A percentile compares a stretch with the other conserved stretches of the same genome.
phyloP scores from a whole-genome alignment of 805 yeast genomes.

The Saccharomycopsis amapae region DNA sequence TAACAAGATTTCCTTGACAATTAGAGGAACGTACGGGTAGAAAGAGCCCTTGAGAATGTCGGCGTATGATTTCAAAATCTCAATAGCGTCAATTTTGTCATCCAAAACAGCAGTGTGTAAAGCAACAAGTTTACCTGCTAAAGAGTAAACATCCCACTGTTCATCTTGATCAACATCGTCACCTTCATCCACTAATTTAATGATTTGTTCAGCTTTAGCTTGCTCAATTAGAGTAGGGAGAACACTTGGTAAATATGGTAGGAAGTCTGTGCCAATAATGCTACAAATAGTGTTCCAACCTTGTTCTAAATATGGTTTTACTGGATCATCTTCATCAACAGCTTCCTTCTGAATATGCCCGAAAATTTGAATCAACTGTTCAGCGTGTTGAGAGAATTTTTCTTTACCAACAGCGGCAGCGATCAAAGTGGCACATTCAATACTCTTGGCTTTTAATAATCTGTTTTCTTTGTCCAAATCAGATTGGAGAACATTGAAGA shows the following conservation, averaged over 20 bases:
- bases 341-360: slow-evolving; percentile 59
- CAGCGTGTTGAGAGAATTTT: slow-evolving; percentile 69
- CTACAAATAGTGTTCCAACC: slow-evolving; percentile 95
- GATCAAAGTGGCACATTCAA: slow-evolving; percentile 91
- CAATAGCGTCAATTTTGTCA: slow-evolving; percentile 90
- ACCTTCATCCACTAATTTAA: slow-evolving; percentile 73
- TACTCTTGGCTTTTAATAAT: slow-evolving; percentile 81
- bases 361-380: slow-evolving; percentile 64
- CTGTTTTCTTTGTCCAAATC: slow-evolving; percentile 77
- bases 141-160: slow-evolving; percentile 91
- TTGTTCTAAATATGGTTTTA: slow-evolving; percentile 78
- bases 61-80: slow-evolving; percentile 76
- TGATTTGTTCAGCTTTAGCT: slow-evolving; percentile 86
- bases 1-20: slow-evolving; percentile 68
- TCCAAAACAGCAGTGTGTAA: slow-evolving; percentile 92
- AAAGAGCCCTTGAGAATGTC: slow-evolving; percentile 75
- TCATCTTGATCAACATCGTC: slow-evolving; percentile 77
- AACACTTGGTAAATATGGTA: slow-evolving; percentile 76
- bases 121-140: slow-evolving; percentile 89
- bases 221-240: slow-evolving; percentile 82
- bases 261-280: slow-evolving; percentile 75
- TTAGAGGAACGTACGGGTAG: slow-evolving; percentile 73
- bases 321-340: slow-evolving; percentile 72
- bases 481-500: slow-evolving; percentile 68
- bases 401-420: slow-evolving; percentile 94